Evolutionary conservation across 2,329 filamentous ascomycete species (phyloP).

Genomic region (Fusarium dlaminii): DNA sequence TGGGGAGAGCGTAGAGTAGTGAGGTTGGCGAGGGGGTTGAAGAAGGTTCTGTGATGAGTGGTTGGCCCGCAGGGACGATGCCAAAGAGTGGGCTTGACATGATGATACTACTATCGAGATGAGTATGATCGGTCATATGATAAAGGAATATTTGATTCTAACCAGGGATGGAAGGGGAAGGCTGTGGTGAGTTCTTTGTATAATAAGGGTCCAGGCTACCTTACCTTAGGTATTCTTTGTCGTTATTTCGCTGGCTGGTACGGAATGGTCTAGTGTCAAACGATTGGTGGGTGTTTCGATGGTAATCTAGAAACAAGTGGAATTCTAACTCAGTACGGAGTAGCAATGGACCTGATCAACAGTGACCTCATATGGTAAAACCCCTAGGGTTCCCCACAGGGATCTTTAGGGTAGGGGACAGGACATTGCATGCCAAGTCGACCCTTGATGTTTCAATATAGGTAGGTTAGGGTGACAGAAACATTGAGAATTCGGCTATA

Average conservation of each 20-base stretch:
- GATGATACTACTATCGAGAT: background rate
- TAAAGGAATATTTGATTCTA: background rate
- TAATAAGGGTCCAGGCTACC: background rate
- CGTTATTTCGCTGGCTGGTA: conserved; percentile 7
- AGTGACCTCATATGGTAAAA: conserved; percentile 17
- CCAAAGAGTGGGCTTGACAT: conserved; percentile 59
- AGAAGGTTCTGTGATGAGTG: conserved; percentile 64
- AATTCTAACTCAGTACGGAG: background rate
- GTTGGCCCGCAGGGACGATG: conserved; percentile 68
- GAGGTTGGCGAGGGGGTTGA: conserved; percentile 63
- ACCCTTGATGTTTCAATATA: background rate
- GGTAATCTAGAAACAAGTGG: conserved; percentile 29
- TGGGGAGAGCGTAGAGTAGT: conserved; percentile 64
- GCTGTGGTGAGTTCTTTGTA: conserved; percentile 3
- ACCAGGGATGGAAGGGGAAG: background rate
- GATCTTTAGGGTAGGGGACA: conserved; percentile 24
- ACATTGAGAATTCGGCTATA: background rate
- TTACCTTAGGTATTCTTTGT: too few relatives aligned
- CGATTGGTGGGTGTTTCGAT: conserved; percentile 33
- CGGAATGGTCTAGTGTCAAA: conserved; percentile 23
- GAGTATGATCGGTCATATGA: background rate
- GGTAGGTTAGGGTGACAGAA: background rate
- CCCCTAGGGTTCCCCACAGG: background rate
- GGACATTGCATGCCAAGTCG: background rate
- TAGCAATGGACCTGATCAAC: background rate